Percentiles rank a stretch among this genome's conserved stretches.
phyloP scores from a whole-genome alignment of 2,329 filamentous ascomycete species.

The Apiospora kogelbergensis region DNA sequence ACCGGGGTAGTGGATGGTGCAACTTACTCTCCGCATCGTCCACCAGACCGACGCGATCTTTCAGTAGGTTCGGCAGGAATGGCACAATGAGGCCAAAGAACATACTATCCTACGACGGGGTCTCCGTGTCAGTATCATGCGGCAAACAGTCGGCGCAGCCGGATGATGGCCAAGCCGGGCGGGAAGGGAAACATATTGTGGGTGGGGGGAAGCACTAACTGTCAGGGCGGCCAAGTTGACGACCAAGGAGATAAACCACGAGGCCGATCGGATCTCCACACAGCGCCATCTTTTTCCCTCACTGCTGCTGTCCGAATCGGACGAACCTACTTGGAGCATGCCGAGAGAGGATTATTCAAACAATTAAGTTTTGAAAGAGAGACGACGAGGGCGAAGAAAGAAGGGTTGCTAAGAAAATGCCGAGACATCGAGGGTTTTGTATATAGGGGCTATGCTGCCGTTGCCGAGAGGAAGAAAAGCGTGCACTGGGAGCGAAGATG shows the following conservation, averaged over 20 bases:
- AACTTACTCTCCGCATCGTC: neutral
- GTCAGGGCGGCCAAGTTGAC: slow-evolving; percentile 8
- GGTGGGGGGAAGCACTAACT: neutral
- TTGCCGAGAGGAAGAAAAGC: neutral
- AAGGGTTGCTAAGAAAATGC: neutral
- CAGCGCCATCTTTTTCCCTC: neutral
- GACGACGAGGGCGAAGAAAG: neutral
- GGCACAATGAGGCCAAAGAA: slow-evolving; percentile 9
- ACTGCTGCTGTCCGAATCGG: neutral
- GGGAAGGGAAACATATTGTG: neutral
- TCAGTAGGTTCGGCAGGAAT: neutral
- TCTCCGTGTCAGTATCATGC: neutral
- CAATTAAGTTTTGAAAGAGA: slow-evolving; percentile 5
- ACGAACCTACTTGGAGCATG: slow-evolving; percentile 1
- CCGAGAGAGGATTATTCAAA: neutral
- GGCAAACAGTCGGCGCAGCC: neutral
- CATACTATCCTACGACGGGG: slow-evolving; percentile 1
- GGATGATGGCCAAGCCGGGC: neutral
- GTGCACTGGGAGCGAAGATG: too few species aligned
- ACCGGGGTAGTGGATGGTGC: neutral
- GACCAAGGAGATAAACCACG: slow-evolving; percentile 3
- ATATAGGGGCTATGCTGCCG: neutral
- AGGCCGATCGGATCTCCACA: neutral
- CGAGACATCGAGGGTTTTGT: slow-evolving; percentile 3
- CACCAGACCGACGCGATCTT: neutral